Evolutionary conservation across 805 yeast species (phyloP).

Genomic region (Yarrowia bubula): DNA sequence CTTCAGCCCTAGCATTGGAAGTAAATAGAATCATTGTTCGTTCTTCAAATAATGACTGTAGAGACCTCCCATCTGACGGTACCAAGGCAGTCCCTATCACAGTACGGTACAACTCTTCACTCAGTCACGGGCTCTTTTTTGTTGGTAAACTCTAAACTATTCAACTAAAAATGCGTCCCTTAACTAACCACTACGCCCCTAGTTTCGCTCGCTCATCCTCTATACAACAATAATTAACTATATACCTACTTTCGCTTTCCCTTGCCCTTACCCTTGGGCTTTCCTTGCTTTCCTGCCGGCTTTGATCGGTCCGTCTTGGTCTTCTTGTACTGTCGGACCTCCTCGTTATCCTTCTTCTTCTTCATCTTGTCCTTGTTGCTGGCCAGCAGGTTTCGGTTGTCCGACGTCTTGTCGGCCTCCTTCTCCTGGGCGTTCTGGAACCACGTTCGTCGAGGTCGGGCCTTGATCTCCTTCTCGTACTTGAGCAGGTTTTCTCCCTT

Average conservation of each 20-base stretch:
- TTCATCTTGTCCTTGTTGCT: constrained; percentile 47
- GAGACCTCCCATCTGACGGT: too few relatives aligned
- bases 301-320: constrained; percentile 69
- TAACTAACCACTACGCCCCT: too few relatives aligned
- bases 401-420: constrained; percentile 33
- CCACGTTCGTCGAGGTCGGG: constrained; percentile 97
- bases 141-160: too few relatives aligned
- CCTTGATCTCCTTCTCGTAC: constrained; percentile 74
- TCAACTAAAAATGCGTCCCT: too few relatives aligned
- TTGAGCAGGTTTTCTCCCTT: constrained; percentile 82
- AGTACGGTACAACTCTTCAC: too few relatives aligned
- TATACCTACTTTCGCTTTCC: constrained; percentile 31
- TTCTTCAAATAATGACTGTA: too few relatives aligned
- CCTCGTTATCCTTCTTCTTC: constrained; percentile 61
- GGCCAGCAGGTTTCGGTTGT: constrained; percentile 26
- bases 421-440: constrained; percentile 66
- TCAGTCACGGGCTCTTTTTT: too few relatives aligned
- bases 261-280: constrained; percentile 34
- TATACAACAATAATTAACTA: background rate
- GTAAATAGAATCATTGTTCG: too few relatives aligned
- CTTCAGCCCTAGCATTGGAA: too few relatives aligned
- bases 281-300: constrained; percentile 35
- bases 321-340: constrained; percentile 67
- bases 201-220: too few relatives aligned
- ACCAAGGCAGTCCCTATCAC: too few relatives aligned